Percentiles rank a stretch among this genome's conserved stretches.
Evolutionary conservation across 768 basidiomycete genomes (phyloP).

Genomic region (Myochromella boudieri): DNA sequence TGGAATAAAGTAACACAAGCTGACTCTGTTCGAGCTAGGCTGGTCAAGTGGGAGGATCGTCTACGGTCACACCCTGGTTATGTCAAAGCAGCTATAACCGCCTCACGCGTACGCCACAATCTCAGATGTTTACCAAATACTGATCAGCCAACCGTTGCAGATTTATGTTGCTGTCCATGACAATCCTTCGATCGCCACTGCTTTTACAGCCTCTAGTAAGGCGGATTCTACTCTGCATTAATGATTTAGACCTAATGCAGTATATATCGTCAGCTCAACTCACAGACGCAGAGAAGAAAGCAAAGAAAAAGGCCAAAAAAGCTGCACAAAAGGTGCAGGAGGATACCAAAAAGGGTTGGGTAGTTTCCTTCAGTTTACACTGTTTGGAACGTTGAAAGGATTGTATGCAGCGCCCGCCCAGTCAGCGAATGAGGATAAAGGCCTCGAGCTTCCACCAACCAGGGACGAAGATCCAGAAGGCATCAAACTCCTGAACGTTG

Average conservation of each 20-base stretch:
- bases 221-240: not conserved
- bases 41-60: constrained; percentile 80
- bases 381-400: not conserved
- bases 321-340: constrained; percentile 65
- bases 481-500: constrained; percentile 56
- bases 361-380: constrained; percentile 3
- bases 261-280: constrained; percentile 32
- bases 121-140: not conserved
- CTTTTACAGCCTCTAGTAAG: constrained; percentile 38
- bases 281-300: constrained; percentile 73
- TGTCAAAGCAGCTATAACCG: constrained; percentile 67
- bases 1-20: too few relatives aligned
- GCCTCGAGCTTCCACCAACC: constrained; percentile 50
- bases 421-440: constrained; percentile 63
- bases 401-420: constrained; percentile 26
- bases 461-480: constrained; percentile 90
- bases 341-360: constrained; percentile 69
- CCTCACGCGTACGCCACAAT: constrained; percentile 52
- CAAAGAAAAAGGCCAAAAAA: constrained; percentile 86
- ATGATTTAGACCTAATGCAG: not conserved
- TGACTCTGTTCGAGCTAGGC: constrained; percentile 36
- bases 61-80: constrained; percentile 79
- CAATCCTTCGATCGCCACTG: constrained; percentile 59
- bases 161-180: constrained; percentile 77
- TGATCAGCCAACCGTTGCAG: constrained; percentile 32